Percentiles rank a stretch among this genome's conserved stretches.
These are phyloP conservation scores for Aspergillus vadensis DNA, from an alignment of 2,329 filamentous ascomycete genomes.

Conservation along the genomic window DNA sequence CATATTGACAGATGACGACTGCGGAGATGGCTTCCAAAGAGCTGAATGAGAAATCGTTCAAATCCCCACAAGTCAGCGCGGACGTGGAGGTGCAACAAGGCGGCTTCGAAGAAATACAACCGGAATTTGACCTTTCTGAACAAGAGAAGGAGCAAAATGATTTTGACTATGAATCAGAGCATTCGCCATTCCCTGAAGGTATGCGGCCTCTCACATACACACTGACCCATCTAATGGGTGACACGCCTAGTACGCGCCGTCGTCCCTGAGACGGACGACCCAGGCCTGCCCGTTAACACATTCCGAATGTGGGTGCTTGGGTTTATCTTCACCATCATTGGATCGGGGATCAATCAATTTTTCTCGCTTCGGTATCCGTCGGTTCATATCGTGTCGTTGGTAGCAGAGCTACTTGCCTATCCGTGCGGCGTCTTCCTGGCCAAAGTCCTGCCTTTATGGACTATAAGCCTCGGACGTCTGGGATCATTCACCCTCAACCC, in stretches of 20 bases:
- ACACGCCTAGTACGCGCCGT: slow-evolving; percentile 25
- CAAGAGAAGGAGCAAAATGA: slow-evolving; percentile 17
- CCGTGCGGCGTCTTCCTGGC: slow-evolving; percentile 47
- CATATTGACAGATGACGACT: neutral
- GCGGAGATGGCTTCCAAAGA: slow-evolving; percentile 17
- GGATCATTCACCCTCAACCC: slow-evolving; percentile 40
- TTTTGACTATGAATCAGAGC: slow-evolving; percentile 29
- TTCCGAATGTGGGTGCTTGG: slow-evolving; percentile 49
- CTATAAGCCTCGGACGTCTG: slow-evolving; percentile 23
- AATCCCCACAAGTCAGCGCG: slow-evolving; percentile 1
- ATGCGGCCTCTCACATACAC: neutral
- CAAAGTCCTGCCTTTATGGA: slow-evolving; percentile 42
- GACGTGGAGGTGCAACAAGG: slow-evolving; percentile 22
- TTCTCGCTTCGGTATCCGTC: slow-evolving; percentile 52
- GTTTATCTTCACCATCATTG: slow-evolving; percentile 45
- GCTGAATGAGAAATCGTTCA: neutral
- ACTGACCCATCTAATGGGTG: neutral
- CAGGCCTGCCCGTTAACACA: slow-evolving; percentile 31
- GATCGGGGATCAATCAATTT: slow-evolving; percentile 52
- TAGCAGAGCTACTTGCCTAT: slow-evolving; percentile 50
- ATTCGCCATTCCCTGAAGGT: slow-evolving; percentile 30
- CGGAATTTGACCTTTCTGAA: neutral
- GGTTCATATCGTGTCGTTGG: slow-evolving; percentile 50
- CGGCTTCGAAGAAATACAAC: slow-evolving; percentile 9
- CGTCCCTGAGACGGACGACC: slow-evolving; percentile 34